A percentile compares a stretch with the other conserved stretches of the same genome.
Evolutionary conservation across 106 monocot genomes (phyloP).

Genomic region (Acorus gramineus): DNA sequence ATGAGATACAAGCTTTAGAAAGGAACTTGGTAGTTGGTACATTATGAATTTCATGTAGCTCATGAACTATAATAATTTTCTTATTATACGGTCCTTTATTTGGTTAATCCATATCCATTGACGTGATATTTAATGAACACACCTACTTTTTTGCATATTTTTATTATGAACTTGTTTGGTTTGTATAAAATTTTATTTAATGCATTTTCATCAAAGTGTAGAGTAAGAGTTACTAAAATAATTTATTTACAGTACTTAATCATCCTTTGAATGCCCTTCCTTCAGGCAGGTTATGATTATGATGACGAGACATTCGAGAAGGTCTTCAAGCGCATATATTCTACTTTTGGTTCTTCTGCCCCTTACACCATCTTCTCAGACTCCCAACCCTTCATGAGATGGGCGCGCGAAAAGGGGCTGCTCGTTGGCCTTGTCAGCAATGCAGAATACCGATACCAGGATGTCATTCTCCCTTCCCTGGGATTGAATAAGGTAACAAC

Average conservation of each 20-base stretch:
- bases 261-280: neutral
- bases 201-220: neutral
- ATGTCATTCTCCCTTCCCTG: constrained; percentile 86
- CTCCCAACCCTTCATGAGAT: constrained; percentile 77
- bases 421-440: constrained; percentile 85
- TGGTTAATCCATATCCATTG: neutral
- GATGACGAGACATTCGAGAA: constrained; percentile 95
- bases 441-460: constrained; percentile 83
- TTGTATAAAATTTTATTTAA: neutral
- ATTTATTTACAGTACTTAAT: too few relatives aligned
- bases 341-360: constrained; percentile 84
- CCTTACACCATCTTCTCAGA: constrained; percentile 82
- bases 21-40: too few relatives aligned
- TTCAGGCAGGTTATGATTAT: constrained; percentile 93
- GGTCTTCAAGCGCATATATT: constrained; percentile 83
- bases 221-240: too few relatives aligned
- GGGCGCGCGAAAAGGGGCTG: constrained; percentile 62
- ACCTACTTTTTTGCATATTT: neutral
- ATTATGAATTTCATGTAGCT: too few relatives aligned
- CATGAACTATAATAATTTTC: too few relatives aligned
- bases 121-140: neutral
- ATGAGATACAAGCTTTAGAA: too few relatives aligned
- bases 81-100: too few relatives aligned
- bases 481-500: constrained; percentile 67
- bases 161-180: neutral